phyloP scores from a whole-genome alignment of 1,284 basidiomycete genomes.

The Naganishia sp. region DNA sequence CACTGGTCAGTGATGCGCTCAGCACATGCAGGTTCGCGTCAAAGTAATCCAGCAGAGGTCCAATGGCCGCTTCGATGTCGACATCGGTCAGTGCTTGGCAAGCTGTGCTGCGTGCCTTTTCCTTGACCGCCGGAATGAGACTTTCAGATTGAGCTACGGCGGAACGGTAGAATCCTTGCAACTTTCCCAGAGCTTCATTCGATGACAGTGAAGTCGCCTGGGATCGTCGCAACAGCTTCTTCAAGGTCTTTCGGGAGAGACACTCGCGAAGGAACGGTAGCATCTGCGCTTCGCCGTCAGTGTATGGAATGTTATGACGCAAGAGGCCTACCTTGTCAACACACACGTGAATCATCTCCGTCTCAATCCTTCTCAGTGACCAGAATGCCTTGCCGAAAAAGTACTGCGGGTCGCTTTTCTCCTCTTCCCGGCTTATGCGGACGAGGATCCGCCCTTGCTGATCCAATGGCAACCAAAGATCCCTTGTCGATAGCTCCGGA shows the following conservation, averaged over 20 bases:
- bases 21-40: slow-evolving; percentile 91
- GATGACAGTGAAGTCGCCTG: slow-evolving; percentile 59
- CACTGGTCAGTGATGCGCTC: slow-evolving; percentile 79
- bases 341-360: slow-evolving; percentile 94
- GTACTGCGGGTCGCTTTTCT: slow-evolving; percentile 96
- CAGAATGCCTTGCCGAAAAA: slow-evolving; percentile 96
- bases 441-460: slow-evolving; percentile 76
- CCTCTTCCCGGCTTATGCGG: slow-evolving; percentile 95
- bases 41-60: slow-evolving; percentile 93
- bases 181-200: slow-evolving; percentile 59
- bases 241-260: slow-evolving; percentile 75
- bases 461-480: slow-evolving; percentile 87
- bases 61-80: slow-evolving; percentile 91
- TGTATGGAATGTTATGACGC: background rate
- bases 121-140: slow-evolving; percentile 29
- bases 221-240: slow-evolving; percentile 58
- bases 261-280: slow-evolving; percentile 88
- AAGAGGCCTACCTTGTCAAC: slow-evolving; percentile 78
- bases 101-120: slow-evolving; percentile 58
- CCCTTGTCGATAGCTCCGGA: slow-evolving; percentile 85
- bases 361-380: slow-evolving; percentile 88
- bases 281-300: slow-evolving; percentile 64
- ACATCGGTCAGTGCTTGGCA: slow-evolving; percentile 81
- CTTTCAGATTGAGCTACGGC: slow-evolving; percentile 60
- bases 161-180: slow-evolving; percentile 76